phyloP scores from a whole-genome alignment of 768 basidiomycete species.

The Rhodotorula paludigena region DNA sequence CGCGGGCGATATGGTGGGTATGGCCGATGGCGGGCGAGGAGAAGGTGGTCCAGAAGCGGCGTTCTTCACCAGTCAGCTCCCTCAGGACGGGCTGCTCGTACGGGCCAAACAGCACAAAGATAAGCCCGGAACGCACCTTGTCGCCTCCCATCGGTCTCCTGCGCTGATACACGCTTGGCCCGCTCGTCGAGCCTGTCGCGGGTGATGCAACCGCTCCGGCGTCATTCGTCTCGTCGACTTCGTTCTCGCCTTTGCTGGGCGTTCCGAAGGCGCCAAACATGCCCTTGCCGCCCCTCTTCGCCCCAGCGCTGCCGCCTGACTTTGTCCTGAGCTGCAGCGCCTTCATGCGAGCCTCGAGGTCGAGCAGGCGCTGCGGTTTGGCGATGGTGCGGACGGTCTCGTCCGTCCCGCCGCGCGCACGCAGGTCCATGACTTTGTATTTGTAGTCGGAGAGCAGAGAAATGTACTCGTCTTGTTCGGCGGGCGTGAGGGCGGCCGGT shows the following conservation, averaged over 20 bases:
- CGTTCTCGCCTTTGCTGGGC: too few relatives aligned
- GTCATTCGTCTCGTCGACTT: background rate
- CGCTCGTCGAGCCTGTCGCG: background rate
- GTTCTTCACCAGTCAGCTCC: background rate
- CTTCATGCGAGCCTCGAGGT: background rate
- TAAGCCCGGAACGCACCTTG: conserved; percentile 3
- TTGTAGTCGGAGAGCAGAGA: too few relatives aligned
- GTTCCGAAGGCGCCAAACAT: too few relatives aligned
- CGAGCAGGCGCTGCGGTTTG: background rate
- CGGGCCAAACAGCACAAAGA: too few relatives aligned
- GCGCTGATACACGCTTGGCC: too few relatives aligned
- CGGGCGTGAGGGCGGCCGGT: too few relatives aligned
- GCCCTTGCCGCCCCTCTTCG: background rate
- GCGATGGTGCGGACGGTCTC: too few relatives aligned
- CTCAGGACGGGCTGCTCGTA: background rate
- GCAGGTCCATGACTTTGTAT: too few relatives aligned
- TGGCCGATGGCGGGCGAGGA: background rate
- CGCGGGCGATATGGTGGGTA: background rate
- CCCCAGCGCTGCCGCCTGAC: too few relatives aligned
- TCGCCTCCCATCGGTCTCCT: conserved; percentile 22
- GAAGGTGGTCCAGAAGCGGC: background rate
- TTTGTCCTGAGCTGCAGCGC: conserved; percentile 2
- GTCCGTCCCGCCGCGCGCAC: too few relatives aligned
- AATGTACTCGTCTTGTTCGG: too few relatives aligned
- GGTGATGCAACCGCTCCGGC: background rate